Percentiles rank a stretch among this genome's conserved stretches.
Conservation (phyloP, 371 early-diverging fungal genomes). For the Blakeslea trispora region DNA sequence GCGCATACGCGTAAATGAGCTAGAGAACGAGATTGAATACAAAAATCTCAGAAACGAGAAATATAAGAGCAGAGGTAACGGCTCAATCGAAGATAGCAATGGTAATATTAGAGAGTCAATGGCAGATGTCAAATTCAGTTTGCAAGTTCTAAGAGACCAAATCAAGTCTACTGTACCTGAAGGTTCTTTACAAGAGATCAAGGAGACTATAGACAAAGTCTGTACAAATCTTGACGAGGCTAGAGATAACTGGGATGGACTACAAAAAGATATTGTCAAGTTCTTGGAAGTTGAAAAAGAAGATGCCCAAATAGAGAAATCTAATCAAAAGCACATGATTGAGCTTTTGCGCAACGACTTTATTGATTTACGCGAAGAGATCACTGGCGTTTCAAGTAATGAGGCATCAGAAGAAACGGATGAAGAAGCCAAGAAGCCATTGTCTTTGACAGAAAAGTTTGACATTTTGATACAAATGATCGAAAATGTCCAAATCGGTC, state of each 20-base stretch:
- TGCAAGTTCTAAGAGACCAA: constrained; percentile 36
- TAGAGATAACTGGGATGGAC: constrained; percentile 31
- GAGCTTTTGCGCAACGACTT: constrained; percentile 22
- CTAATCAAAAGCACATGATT: constrained; percentile 16
- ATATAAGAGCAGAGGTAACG: neutral
- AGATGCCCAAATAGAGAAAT: constrained; percentile 11
- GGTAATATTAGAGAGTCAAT: constrained; percentile 27
- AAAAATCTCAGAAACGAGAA: constrained; percentile 5
- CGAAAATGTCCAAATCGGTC: constrained; percentile 39
- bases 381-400: constrained; percentile 21
- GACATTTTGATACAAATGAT: constrained; percentile 43
- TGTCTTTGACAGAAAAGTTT: constrained; percentile 37
- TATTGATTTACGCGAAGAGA: constrained; percentile 26
- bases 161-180: constrained; percentile 24
- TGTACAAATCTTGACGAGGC: constrained; percentile 35
- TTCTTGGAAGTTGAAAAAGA: constrained; percentile 31
- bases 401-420: constrained; percentile 5
- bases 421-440: constrained; percentile 3
- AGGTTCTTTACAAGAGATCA: constrained; percentile 34
- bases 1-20: constrained; percentile 23
- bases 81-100: neutral
- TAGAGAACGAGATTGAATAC: constrained; percentile 19
- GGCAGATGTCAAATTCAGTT: constrained; percentile 34
- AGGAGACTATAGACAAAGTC: constrained; percentile 27
- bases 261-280: constrained; percentile 37